Evolutionary conservation across 2,329 filamentous ascomycete species (phyloP), one percentile per base, ranked within the genome.

Genomic region (Monosporascus sp.): DNA sequence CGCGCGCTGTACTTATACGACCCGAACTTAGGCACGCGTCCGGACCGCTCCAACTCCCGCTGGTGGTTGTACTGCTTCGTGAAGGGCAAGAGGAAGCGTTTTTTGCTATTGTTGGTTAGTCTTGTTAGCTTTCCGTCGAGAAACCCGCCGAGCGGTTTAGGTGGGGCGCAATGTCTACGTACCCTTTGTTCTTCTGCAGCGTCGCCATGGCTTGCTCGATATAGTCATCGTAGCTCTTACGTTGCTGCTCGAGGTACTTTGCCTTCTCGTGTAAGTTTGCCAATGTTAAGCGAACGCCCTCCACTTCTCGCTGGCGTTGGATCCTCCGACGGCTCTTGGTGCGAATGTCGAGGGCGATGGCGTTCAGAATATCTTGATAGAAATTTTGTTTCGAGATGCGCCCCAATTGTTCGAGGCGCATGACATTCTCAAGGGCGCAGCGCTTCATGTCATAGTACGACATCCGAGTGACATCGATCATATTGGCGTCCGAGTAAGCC

Each of bases 21-120:
- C 58, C 95, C 94, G 68, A 99, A 99, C 70, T 96, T 96, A 71
- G 96, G 95, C 50, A 96, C 90, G 49, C 93, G 90, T 27, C 94
- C 94, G 7, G 88, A 88, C 54, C 90, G 88, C 67, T 97, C 90
- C 35, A 99, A 85, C 74, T 99, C 94, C 60, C 91, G 87, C 75
- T 97, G 91, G 73, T 99, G 94, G 72, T 97, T 96, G 83, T 96
- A 99, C 72, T 99, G 94, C 67, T 96, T 96, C 24, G 93, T 97
- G 70, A 99, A 99, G 15, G 94, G 94, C 70, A 99, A 82, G 52
- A 97, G 80, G 78, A 97, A 97, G 50, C 88, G 84, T 71, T 95
- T 96, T 76, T 95, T 95, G 57, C 87, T 86, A 62, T 62, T 46
- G 15, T 22, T 52, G 50, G 49, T 50, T 61, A 60, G 62, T 48